Evolutionary conservation across 495 filamentous ascomycete species (phyloP).

Genomic region (Neurospora terricola): DNA sequence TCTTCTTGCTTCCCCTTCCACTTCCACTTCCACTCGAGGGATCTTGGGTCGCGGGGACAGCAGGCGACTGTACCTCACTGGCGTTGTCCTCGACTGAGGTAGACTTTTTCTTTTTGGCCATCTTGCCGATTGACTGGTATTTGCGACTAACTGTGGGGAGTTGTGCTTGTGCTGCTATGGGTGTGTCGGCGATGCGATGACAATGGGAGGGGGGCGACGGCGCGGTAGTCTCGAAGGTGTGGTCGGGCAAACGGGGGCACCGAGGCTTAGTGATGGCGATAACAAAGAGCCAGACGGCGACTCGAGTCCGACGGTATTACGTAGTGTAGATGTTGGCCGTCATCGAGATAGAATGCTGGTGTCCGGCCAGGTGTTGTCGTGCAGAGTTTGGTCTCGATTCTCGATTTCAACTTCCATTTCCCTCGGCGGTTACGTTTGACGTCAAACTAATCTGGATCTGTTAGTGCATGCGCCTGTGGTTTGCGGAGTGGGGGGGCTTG

Average conservation of each 20-base stretch:
- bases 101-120: conserved; percentile 11
- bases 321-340: not conserved
- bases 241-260: not conserved
- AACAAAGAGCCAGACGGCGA: not conserved
- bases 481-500: not conserved
- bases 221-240: not conserved
- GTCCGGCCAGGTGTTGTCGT: not conserved
- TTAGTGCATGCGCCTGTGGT: not conserved
- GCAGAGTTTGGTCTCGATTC: not conserved
- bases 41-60: not conserved
- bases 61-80: not conserved
- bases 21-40: not conserved
- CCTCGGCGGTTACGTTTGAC: not conserved
- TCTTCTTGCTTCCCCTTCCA: conserved; percentile 2
- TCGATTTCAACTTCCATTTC: not conserved
- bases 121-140: not conserved
- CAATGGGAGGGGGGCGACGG: not conserved
- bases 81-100: not conserved
- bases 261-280: not conserved
- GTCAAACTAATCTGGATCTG: not conserved
- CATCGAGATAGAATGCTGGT: not conserved
- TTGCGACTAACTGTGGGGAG: not conserved
- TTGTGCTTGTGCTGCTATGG: not conserved
- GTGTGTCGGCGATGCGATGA: not conserved
- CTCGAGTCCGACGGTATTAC: not conserved